Base-by-base conservation (phyloP, 495 filamentous ascomycete species). In the Chlorociboria aeruginascens region DNA sequence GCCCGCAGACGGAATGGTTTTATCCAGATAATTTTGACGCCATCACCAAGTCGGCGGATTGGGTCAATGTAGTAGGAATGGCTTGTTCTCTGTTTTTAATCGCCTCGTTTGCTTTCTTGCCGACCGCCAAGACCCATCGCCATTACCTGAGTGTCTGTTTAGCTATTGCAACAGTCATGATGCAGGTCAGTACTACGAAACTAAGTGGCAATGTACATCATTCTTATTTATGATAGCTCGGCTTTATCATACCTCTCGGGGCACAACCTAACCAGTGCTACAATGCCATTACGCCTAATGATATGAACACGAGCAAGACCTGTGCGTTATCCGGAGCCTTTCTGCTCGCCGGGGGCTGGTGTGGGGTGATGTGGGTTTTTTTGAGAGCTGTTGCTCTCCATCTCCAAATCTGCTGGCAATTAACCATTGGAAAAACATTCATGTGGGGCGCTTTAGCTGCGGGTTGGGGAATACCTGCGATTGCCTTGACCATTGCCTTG, bases 401-500 rank as follows among this genome's bases (percentile, higher is more conserved):
- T 63, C 77, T 98, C 10, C 93, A 97, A 66, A 95, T 98, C 39
- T 95, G 88, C 69, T 98, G 93, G 93, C 86, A 97, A 60, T 70
- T 93, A 14, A 78, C 90, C 6, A 81, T 93, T 7, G 93, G 92
- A 3, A 74, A 76, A 14, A 87, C 79, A 51, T 96, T 95, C 65
- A 96, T 96, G 80, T 88, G 85, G 75, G 74, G 73, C 51, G 79
- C 93, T 9, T 79, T 95, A 55, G 67, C 76, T 7, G 66, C 77
- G 38, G 92, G 93, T 50, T 94, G 89, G 82, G 87, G 79, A 8
- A 70, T 97, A 36, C 86, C 89, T 2, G 73, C 78, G 30, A 60
- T 86, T 20, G 82, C 85, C 37, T 71, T 89, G 20, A 69, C 81
- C 1, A 63, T 86, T 12, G 83, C 86, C 52, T 73, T 97, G 48